Conservation (phyloP, 345 rosid species). For the Bretschneidera sinensis region DNA sequence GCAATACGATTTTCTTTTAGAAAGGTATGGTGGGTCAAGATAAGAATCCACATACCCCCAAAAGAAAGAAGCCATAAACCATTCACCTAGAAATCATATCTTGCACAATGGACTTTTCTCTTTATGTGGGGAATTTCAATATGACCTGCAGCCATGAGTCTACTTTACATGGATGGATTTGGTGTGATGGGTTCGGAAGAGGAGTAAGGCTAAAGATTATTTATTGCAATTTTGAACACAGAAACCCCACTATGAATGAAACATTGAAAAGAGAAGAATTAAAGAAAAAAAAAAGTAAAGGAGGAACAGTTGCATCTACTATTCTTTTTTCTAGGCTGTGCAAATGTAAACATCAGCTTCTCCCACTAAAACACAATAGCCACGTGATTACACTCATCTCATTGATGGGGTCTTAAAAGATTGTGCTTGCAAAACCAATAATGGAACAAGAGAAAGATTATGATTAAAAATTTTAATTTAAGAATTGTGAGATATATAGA, state of each 20-base stretch:
- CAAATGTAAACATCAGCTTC: slow-evolving; percentile 25
- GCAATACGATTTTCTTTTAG: slow-evolving; percentile 13
- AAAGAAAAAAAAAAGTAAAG: slow-evolving; percentile 6
- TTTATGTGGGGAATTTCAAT: slow-evolving; percentile 36
- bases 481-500: too few relatives aligned
- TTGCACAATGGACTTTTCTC: slow-evolving; percentile 14
- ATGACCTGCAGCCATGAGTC: too few relatives aligned
- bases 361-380: slow-evolving; percentile 20
- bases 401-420: slow-evolving; percentile 23
- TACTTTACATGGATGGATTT: slow-evolving; percentile 21
- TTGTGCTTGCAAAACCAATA: slow-evolving; percentile 33
- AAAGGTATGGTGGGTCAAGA: slow-evolving; percentile 24
- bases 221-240: slow-evolving; percentile 30
- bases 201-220: slow-evolving; percentile 42
- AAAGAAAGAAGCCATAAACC: slow-evolving; percentile 24
- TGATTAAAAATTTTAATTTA: too few relatives aligned
- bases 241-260: slow-evolving; percentile 24
- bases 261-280: slow-evolving; percentile 29
- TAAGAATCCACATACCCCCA: slow-evolving; percentile 34
- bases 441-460: slow-evolving; percentile 24
- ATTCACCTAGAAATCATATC: slow-evolving; percentile 36
- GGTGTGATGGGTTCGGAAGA: slow-evolving; percentile 19
- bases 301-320: slow-evolving; percentile 1
- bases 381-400: slow-evolving; percentile 20
- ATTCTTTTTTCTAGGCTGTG: slow-evolving; percentile 12